Base-by-base conservation (phyloP, 2,329 filamentous ascomycete species). In the Aureobasidium pullulans region DNA sequence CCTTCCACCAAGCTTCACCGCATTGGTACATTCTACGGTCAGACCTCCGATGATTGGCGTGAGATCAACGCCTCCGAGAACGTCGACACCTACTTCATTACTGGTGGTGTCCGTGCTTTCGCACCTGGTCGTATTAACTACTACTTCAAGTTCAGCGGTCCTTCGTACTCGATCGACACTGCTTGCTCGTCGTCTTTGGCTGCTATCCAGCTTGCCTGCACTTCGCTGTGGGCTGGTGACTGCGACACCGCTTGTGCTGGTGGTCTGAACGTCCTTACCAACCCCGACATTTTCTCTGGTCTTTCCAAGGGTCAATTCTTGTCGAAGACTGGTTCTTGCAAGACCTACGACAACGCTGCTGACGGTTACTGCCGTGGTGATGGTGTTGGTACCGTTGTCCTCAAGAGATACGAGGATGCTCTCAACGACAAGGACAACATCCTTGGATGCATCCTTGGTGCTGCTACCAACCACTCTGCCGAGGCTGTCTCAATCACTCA, bases 321-420 rank as follows among this genome's bases (percentile, higher is more conserved):
- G 64, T 89, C 87, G 32, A 87, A 87, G 74, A 88, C 83, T 56
- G 87, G 88, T 7, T 82, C 84, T 63, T 92, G 88, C 73, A 89
- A 90, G 68, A 90, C 89, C 0, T 94, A 90, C 68, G 89, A 93
- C 71, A 86, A 90, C 63, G 83, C 81, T 39, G 89, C 89, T 2
- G 88, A 92, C 72, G 89, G 89, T 1, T 93, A 94, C 73, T 93
- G 89, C 74, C 85, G 89, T 69, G 88, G 84, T 57, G 89, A 94
- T 66, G 85, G 83, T 16, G 87, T 87, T 62, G 89, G 85, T 1
- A 86, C 86, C 0, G 80, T 94, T 50, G 79, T 94, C 23, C 76
- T 94, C 49, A 95, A 95, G 78, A 81, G 89, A 36, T 82, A 92
- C 1, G 86, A 90, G 57, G 89, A 93, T 71, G 90, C 90, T 1